A percentile compares a stretch with the other conserved stretches of the same genome.
These are phyloP conservation scores for Cercophora newfieldiana DNA, from an alignment of 495 filamentous ascomycete genomes.

Conservation along the genomic window DNA sequence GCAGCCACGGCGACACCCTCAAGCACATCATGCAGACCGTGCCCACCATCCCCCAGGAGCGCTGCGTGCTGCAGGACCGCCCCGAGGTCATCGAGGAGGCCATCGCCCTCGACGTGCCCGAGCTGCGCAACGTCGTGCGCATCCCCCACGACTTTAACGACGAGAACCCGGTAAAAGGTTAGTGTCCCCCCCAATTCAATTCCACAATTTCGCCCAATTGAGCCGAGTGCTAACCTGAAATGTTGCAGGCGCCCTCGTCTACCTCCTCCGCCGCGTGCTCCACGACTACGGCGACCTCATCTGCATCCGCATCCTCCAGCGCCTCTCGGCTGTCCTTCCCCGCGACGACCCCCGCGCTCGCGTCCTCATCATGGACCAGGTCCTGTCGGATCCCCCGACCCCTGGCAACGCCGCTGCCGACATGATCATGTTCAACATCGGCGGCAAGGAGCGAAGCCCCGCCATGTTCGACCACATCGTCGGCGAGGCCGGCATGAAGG, in stretches of 20 bases:
- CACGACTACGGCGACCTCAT: conserved; percentile 47
- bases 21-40: conserved; percentile 31
- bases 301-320: conserved; percentile 35
- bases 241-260: conserved; percentile 41
- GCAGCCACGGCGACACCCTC: conserved; percentile 44
- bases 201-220: no score
- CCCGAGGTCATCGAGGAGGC: conserved; percentile 35
- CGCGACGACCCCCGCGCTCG: conserved; percentile 7
- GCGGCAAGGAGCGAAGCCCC: conserved; percentile 14
- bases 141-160: conserved; percentile 36
- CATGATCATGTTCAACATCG: conserved; percentile 20
- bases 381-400: conserved; percentile 9
- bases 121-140: conserved; percentile 28
- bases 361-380: conserved; percentile 19
- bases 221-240: not conserved
- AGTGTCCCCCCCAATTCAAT: not conserved
- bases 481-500: conserved; percentile 9
- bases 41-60: conserved; percentile 30
- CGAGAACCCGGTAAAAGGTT: conserved; percentile 38
- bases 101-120: conserved; percentile 12
- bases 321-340: conserved; percentile 38
- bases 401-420: conserved; percentile 13
- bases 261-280: conserved; percentile 47
- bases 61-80: conserved; percentile 45
- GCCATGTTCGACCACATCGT: conserved; percentile 15